These are phyloP conservation scores for Hanseniaspora valbyensis DNA, from an alignment of 805 yeast species.

Conservation along the genomic window DNA sequence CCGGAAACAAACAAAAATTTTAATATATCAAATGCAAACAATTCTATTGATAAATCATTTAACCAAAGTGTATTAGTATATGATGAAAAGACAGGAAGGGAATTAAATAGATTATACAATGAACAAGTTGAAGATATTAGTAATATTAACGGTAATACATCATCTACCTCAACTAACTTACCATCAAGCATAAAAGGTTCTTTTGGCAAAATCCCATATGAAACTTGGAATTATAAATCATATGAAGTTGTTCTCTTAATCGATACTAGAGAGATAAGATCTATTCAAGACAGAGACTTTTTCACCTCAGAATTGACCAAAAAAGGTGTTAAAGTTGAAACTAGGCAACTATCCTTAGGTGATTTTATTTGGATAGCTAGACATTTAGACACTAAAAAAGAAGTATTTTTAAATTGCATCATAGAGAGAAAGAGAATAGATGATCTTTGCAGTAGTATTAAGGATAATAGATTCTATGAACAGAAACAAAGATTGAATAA, in stretches of 20 bases:
- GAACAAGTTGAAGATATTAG: neutral
- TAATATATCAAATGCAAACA: neutral
- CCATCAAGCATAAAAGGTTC: neutral
- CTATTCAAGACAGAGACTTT: constrained; percentile 56
- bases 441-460: constrained; percentile 70
- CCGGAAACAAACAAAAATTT: neutral
- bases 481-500: constrained; percentile 68
- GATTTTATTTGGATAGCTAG: constrained; percentile 85
- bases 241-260: constrained; percentile 53
- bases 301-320: constrained; percentile 46
- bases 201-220: constrained; percentile 24
- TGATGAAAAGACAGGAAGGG: neutral
- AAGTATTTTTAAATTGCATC: constrained; percentile 68
- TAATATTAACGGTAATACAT: neutral
- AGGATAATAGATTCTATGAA: constrained; percentile 80
- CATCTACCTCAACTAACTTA: neutral
- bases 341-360: constrained; percentile 60
- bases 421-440: constrained; percentile 83
- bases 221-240: constrained; percentile 49
- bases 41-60: constrained; percentile 2
- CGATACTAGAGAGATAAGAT: constrained; percentile 75
- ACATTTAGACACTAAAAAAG: constrained; percentile 43
- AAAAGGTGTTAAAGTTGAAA: constrained; percentile 41
- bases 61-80: constrained; percentile 1
- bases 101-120: no score